A percentile compares a stretch with the other conserved stretches of the same genome.
These are phyloP conservation scores for Gamarada debralockiae DNA, from an alignment of 495 filamentous ascomycete species.

Conservation along the genomic window DNA sequence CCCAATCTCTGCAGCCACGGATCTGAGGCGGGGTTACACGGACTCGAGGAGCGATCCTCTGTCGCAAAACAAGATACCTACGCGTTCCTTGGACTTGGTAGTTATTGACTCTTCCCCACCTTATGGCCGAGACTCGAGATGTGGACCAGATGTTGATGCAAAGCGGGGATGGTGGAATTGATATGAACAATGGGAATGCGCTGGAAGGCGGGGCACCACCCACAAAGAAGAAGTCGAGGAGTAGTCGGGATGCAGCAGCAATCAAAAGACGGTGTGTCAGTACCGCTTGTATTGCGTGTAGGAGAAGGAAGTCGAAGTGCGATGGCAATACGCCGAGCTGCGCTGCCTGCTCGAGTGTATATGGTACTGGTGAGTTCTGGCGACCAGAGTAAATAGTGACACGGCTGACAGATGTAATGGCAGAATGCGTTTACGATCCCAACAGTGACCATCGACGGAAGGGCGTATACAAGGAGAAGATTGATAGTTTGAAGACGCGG, in stretches of 20 bases:
- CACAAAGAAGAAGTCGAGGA: conserved; percentile 42
- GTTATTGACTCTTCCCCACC: too few relatives aligned
- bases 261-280: conserved; percentile 87
- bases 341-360: conserved; percentile 91
- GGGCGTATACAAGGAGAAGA: conserved; percentile 93
- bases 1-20: too few relatives aligned
- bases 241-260: conserved; percentile 41
- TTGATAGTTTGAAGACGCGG: conserved; percentile 80
- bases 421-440: conserved; percentile 86
- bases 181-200: not conserved
- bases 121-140: conserved; percentile 11
- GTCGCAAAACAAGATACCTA: too few relatives aligned
- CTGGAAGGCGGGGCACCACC: conserved; percentile 1
- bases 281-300: conserved; percentile 89
- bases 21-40: too few relatives aligned
- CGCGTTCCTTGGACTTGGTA: too few relatives aligned
- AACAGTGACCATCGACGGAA: conserved; percentile 94
- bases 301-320: conserved; percentile 91
- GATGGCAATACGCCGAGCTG: conserved; percentile 91
- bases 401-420: not conserved
- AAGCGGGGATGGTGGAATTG: conserved; percentile 1
- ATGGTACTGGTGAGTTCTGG: conserved; percentile 58
- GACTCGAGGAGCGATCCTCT: too few relatives aligned
- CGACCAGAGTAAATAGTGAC: not conserved
- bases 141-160: conserved; percentile 4